Evolutionary conservation across 2,329 filamentous ascomycete genomes (phyloP).

Genomic region (Pseudogymnoascus sp.): DNA sequence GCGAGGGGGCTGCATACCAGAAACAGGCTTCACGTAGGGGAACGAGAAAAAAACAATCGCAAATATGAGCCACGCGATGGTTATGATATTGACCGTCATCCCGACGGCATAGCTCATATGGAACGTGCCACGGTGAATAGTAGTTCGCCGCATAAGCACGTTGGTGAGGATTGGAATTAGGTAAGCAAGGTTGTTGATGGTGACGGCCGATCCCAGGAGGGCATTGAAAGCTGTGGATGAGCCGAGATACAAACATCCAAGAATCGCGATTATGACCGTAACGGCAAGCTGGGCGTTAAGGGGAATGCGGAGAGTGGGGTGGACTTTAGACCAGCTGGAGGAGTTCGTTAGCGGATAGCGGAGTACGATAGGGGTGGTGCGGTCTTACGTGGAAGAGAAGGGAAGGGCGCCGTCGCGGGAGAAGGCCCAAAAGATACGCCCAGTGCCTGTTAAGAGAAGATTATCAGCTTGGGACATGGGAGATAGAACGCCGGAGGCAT

Average conservation of each 20-base stretch:
- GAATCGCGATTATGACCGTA: conserved; percentile 30
- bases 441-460: conserved; percentile 21
- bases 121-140: conserved; percentile 35
- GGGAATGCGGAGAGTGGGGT: conserved; percentile 28
- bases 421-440: conserved; percentile 36
- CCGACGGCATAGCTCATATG: conserved; percentile 30
- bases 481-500: conserved; percentile 4
- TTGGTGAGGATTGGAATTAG: conserved; percentile 40
- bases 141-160: conserved; percentile 32
- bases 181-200: conserved; percentile 40
- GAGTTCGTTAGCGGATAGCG: conserved; percentile 15
- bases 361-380: conserved; percentile 6
- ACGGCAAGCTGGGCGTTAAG: conserved; percentile 32
- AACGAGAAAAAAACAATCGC: conserved; percentile 39
- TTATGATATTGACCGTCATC: conserved; percentile 31
- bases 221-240: conserved; percentile 38
- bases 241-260: conserved; percentile 38
- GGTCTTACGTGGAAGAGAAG: conserved; percentile 24
- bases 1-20: conserved; percentile 9
- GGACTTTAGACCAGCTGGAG: conserved; percentile 31
- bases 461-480: conserved; percentile 15
- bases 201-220: conserved; percentile 33
- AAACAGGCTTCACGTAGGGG: conserved; percentile 35
- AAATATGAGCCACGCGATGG: conserved; percentile 33
- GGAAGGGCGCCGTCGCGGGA: conserved; percentile 37